Base-by-base conservation (phyloP, 495 filamentous ascomycete genomes). In the Neurospora sp. region DNA sequence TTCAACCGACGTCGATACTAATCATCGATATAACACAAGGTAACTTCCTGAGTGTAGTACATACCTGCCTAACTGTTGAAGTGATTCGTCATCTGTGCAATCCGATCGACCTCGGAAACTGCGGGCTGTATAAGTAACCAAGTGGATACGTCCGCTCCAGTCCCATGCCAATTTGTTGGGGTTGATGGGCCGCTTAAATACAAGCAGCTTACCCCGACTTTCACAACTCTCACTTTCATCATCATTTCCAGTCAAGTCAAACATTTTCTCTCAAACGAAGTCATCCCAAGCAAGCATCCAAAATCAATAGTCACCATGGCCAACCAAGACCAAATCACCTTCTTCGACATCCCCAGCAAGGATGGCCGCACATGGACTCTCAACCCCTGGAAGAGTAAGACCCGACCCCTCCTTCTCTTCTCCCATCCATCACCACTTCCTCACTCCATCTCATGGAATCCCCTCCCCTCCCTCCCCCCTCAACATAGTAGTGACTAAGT, bases 381-480 rank as follows among this genome's bases (percentile, higher is more conserved):
- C 22, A 92, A 91, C 74, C 82, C 88, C 7, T 90, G 88, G 88
- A 89, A 87, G 78, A 86, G 88, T 88, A 35, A 66, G 53, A 14
- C 1, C 20, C 20, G 11, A 14, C 20, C 16, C 22, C 35, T 7
- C n/a, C 38, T 69, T 48, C 44, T 27, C 38, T 69, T 48, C 44
- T 27, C 20, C 22, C 53, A 31, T 59, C 20, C 53, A 35, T 18
- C 27, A 14, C 53, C 53, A 53, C 11, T n/a, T 20, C 42, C 42
- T n/a, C 6, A 3, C 2, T 18, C 40, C 40, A 40, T 40, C 12
- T 16, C 40, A 40, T 40, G 0, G 4, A 5, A 42, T 40, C 39
- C 3, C 10, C 5, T 42, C 41, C 14, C 41, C 0, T 18, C 40
- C 35, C 31, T 6, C 5, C 35, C 35, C 35, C 35, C 14, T 18